Percentiles rank a stretch among this genome's conserved stretches.
phyloP scores from a whole-genome alignment of 306 rosid species.

The Canavalia gladiata region DNA sequence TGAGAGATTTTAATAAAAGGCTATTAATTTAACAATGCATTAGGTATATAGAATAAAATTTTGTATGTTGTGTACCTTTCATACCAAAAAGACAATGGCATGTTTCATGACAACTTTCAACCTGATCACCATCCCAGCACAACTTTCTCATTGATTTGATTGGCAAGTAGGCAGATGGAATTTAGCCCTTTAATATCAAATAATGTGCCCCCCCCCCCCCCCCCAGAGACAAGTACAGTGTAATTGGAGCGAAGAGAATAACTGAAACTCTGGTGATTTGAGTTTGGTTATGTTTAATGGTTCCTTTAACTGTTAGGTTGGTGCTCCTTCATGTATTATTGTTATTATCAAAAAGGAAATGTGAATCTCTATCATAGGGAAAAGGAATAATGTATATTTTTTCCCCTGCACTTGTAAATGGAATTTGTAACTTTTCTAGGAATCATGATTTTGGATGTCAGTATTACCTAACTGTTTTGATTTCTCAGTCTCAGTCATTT shows the following conservation, averaged over 20 bases:
- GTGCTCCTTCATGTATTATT: not conserved
- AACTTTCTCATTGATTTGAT: not conserved
- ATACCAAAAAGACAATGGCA: not conserved
- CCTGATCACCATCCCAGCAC: not conserved
- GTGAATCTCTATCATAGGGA: not conserved
- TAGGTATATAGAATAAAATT: not conserved
- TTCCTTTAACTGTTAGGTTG: slow-evolving; percentile 17
- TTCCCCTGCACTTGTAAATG: slow-evolving; percentile 3
- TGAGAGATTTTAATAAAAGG: not conserved
- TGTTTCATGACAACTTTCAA: not conserved
- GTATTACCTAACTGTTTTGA: slow-evolving; percentile 26
- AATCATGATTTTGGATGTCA: slow-evolving; percentile 39
- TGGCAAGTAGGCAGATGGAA: slow-evolving; percentile 1
- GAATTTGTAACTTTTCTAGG: not conserved
- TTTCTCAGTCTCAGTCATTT: slow-evolving; percentile 47
- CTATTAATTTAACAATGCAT: not conserved
- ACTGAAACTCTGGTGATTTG: slow-evolving; percentile 22
- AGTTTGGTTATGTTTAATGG: slow-evolving; percentile 8
- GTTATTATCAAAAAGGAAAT: not conserved
- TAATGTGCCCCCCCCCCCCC: not conserved
- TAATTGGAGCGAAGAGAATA: slow-evolving; percentile 19
- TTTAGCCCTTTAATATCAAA: slow-evolving; percentile 13
- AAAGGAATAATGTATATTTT: slow-evolving; percentile 2
- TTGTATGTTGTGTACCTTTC: slow-evolving; percentile 18
- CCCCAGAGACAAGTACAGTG: not conserved